These are phyloP conservation scores for Acorus gramineus DNA, from an alignment of 106 monocot species.

Conservation along the genomic window DNA sequence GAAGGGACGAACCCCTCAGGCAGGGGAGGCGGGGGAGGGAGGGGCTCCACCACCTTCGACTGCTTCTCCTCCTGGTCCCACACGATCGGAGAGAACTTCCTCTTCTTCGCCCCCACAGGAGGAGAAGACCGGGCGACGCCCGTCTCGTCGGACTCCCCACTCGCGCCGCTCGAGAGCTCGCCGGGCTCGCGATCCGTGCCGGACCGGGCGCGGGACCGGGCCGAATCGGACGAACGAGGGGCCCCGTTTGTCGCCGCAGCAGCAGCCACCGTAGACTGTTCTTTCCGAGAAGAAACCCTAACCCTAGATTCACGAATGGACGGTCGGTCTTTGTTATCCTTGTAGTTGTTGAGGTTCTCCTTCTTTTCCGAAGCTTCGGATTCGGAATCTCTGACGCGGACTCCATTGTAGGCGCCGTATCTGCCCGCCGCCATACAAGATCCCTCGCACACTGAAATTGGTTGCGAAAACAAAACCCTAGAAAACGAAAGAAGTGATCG, in stretches of 20 bases:
- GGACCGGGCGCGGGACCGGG: no score
- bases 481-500: background rate
- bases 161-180: constrained; percentile 42
- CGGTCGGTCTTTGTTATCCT: background rate
- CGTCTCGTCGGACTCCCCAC: constrained; percentile 17
- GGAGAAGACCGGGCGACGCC: background rate
- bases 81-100: constrained; percentile 55
- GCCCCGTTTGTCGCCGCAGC: constrained; percentile 5
- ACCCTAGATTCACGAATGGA: constrained; percentile 11
- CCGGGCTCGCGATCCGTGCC: constrained; percentile 37
- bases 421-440: constrained; percentile 31
- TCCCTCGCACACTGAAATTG: no score
- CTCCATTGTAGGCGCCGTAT: constrained; percentile 20
- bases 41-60: background rate
- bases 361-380: no score
- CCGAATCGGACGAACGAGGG: background rate
- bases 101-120: constrained; percentile 23
- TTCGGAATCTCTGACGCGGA: no score
- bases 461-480: constrained; percentile 18
- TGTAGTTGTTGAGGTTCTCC: constrained; percentile 2
- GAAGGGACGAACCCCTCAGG: constrained; percentile 21
- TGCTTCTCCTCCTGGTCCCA: constrained; percentile 45
- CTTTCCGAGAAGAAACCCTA: constrained; percentile 13
- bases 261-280: constrained; percentile 6
- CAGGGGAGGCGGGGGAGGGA: constrained; percentile 31